These are phyloP conservation scores for Penicillium ucsense DNA, from an alignment of 495 filamentous ascomycete genomes.

Conservation along the genomic window DNA sequence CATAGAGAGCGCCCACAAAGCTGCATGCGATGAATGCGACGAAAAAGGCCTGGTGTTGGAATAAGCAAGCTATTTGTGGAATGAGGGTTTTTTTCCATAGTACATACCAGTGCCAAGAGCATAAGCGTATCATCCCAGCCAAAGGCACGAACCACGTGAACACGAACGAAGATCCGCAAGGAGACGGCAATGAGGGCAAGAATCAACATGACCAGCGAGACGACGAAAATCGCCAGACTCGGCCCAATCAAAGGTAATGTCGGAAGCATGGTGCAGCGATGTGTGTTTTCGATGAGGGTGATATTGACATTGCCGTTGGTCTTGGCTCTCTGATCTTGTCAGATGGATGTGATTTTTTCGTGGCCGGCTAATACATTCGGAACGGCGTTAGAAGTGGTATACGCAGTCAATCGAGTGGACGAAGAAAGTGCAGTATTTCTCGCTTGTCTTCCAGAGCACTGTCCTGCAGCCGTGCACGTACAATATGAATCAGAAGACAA, in stretches of 20 bases:
- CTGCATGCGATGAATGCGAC: neutral
- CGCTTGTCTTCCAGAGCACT: too few species aligned
- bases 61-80: neutral
- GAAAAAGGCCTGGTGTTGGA: neutral
- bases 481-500: too few species aligned
- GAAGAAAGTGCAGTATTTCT: too few species aligned
- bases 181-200: conserved; percentile 11
- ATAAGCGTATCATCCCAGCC: conserved; percentile 23
- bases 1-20: neutral
- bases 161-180: conserved; percentile 18
- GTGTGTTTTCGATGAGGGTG: too few species aligned
- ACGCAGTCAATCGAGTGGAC: too few species aligned
- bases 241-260: neutral
- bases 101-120: conserved; percentile 2
- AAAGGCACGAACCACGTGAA: conserved; percentile 15
- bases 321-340: too few species aligned
- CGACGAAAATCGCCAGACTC: conserved; percentile 9
- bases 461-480: too few species aligned
- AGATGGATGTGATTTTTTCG: too few species aligned
- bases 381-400: too few species aligned
- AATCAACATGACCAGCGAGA: conserved; percentile 10
- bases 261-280: neutral
- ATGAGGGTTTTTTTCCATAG: neutral
- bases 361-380: too few species aligned
- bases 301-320: too few species aligned